A percentile compares a stretch with the other conserved stretches of the same genome.
Conservation (phyloP, 2,329 filamentous ascomycete genomes). For the Neocucurbitaria cava region DNA sequence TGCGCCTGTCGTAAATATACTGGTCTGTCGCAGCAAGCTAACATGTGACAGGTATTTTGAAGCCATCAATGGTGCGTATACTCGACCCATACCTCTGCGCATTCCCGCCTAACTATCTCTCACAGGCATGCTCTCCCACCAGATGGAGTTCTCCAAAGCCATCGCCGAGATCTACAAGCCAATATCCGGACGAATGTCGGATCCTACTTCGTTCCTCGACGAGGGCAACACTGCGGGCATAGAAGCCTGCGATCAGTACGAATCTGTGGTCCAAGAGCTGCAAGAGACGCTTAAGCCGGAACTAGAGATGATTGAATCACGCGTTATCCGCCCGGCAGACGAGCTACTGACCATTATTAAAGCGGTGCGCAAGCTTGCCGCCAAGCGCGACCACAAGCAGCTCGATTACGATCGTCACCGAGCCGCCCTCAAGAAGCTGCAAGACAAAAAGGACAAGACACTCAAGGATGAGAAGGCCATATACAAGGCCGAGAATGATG, state of each 20-base stretch:
- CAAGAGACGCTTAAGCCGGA: conserved; percentile 89
- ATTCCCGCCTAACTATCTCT: conserved; percentile 20
- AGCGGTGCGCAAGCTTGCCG: conserved; percentile 83
- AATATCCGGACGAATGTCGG: conserved; percentile 93
- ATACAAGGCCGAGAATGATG: conserved; percentile 92
- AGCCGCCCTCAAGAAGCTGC: conserved; percentile 84
- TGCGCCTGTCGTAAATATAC: conserved; percentile 12
- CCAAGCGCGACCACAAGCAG: conserved; percentile 96
- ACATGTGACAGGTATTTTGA: conserved; percentile 74
- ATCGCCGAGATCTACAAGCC: conserved; percentile 98
- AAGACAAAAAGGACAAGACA: conserved; percentile 96
- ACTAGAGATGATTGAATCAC: conserved; percentile 94
- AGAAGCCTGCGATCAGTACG: conserved; percentile 94
- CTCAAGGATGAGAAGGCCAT: conserved; percentile 97
- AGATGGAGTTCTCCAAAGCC: conserved; percentile 97
- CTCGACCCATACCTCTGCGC: neutral
- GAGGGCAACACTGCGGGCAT: conserved; percentile 95
- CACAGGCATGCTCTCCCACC: conserved; percentile 86
- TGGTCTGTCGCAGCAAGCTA: conserved; percentile 13
- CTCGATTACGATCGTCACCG: conserved; percentile 93
- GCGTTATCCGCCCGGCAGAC: conserved; percentile 90
- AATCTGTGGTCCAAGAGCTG: conserved; percentile 85
- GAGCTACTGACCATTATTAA: conserved; percentile 96
- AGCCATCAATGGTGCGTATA: conserved; percentile 79
- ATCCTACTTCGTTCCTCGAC: conserved; percentile 80